Base-by-base conservation (phyloP, 2,329 filamentous ascomycete genomes). In the Sordariomycetes sp. region DNA sequence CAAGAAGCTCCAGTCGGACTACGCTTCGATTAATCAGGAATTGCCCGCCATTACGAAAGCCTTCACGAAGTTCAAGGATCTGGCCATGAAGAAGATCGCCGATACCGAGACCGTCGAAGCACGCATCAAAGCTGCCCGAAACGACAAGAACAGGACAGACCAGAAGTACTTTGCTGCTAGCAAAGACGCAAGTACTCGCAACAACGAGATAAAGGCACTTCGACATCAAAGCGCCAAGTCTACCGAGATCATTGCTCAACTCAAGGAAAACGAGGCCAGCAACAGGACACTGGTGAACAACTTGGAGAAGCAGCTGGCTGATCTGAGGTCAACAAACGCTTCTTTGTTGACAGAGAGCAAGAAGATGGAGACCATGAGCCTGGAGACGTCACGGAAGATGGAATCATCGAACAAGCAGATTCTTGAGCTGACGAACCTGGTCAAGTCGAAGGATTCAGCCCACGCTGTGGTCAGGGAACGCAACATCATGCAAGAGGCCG, bases 91-190 rank as follows among this genome's bases (percentile, higher is more conserved):
- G 63, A 96, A 94, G 58, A 78, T 94, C 21, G 72, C 82, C 47
- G 87, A 94, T 41, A 77, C 84, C 34, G 65, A 70, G 6, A 68
- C 72, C 4, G 64, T 86, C 51, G 88, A 96, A 59, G 87, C 94
- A 37, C 83, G 82, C 41, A 67, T 90, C 24, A 64, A 75, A 14
- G 68, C 83, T 17, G 63, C 93, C 15, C 76, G 75, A 26, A 85
- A 86, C 1, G 87, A 98, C 59, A 98, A 98, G 64, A 79, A 82
- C 43, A 96, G 95, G 58, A 90, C 90, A 2, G 92, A 98, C 50
- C 90, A 96, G 52, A 96, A 96, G 59, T 98, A 94, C 54, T 96
- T 96, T 56, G 86, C 85, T 2, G 86, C 88, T 8, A 87, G 94
- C 69, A 95, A 94, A 54, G 82, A 88, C 46, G 93, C 90, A 51